Percentiles rank a stretch among this genome's conserved stretches.
Evolutionary conservation across 2,329 filamentous ascomycete species (phyloP).

Genomic region (Emmonsia crescens): DNA sequence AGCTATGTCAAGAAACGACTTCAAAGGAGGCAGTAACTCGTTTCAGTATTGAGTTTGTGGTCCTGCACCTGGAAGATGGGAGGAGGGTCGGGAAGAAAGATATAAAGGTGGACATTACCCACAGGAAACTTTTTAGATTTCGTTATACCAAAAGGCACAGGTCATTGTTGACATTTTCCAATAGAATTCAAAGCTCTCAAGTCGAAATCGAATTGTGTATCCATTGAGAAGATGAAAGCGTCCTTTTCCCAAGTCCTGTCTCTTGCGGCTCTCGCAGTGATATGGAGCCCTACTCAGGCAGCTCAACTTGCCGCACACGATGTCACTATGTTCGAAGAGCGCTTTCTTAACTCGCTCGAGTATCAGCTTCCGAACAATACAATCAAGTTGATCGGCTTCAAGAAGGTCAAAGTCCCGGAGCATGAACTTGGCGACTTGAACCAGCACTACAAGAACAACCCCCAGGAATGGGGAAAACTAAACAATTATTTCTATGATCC

Average conservation of each 20-base stretch:
- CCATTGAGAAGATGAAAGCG: neutral
- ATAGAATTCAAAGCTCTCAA: neutral
- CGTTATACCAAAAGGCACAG: neutral
- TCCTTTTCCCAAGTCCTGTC: neutral
- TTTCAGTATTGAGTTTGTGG: neutral
- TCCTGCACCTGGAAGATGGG: neutral
- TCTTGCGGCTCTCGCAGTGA: neutral
- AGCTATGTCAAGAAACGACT: neutral
- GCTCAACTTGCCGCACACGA: constrained; percentile 1
- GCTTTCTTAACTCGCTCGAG: neutral
- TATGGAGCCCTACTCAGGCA: neutral
- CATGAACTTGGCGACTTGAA: neutral
- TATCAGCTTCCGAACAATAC: constrained; percentile 5
- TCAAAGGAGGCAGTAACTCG: neutral
- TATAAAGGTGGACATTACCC: neutral
- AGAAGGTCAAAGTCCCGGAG: constrained; percentile 5
- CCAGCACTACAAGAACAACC: neutral
- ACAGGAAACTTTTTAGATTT: neutral
- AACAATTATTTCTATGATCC: constrained; percentile 2
- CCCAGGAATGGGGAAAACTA: neutral
- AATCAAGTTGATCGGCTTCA: constrained; percentile 7
- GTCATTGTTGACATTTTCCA: neutral
- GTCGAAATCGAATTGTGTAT: neutral
- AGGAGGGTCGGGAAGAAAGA: neutral
- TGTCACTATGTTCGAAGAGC: constrained; percentile 3